These are phyloP conservation scores for Trichomonascaceae sp. DNA, from an alignment of 1,139 yeast species.

Conservation along the genomic window DNA sequence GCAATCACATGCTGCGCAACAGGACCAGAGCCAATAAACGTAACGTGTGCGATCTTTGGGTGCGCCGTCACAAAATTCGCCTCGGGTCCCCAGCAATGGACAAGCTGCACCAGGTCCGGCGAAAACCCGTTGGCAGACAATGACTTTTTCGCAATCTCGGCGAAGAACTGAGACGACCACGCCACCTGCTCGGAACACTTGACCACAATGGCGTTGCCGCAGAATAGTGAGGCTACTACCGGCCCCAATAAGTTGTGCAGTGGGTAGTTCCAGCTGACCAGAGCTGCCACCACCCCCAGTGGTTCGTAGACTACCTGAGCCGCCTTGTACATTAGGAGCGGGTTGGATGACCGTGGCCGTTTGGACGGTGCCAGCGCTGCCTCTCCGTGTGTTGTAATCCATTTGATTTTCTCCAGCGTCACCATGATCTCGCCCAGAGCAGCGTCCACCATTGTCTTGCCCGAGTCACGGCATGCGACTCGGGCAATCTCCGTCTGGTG, in stretches of 20 bases:
- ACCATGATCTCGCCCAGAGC: conserved; percentile 89
- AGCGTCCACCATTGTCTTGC: conserved; percentile 91
- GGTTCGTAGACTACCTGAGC: conserved; percentile 94
- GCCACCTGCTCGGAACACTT: conserved; percentile 93
- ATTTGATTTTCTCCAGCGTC: conserved; percentile 78
- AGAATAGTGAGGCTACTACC: conserved; percentile 68
- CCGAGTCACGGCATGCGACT: conserved; percentile 91
- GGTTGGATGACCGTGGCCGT: conserved; percentile 78
- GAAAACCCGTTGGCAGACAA: conserved; percentile 60
- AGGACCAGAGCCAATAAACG: conserved; percentile 90
- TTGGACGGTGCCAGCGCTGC: conserved; percentile 52
- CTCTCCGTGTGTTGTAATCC: conserved; percentile 82
- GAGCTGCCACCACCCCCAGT: conserved; percentile 71
- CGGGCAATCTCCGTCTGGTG: conserved; percentile 82
- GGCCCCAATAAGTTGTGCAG: conserved; percentile 85
- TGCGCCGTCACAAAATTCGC: conserved; percentile 80
- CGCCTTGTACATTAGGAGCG: conserved; percentile 69
- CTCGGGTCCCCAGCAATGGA: conserved; percentile 64
- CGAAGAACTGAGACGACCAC: conserved; percentile 82
- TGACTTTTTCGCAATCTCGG: conserved; percentile 55
- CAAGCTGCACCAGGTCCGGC: conserved; percentile 73
- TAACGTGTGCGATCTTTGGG: conserved; percentile 69
- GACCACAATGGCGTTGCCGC: conserved; percentile 83
- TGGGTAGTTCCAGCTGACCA: conserved; percentile 96
- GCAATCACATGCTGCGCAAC: conserved; percentile 80